Evolutionary conservation across 352 stramenopile genomes (phyloP), one percentile per base, ranked within the genome.

Genomic region (Pythium apleroticum): DNA sequence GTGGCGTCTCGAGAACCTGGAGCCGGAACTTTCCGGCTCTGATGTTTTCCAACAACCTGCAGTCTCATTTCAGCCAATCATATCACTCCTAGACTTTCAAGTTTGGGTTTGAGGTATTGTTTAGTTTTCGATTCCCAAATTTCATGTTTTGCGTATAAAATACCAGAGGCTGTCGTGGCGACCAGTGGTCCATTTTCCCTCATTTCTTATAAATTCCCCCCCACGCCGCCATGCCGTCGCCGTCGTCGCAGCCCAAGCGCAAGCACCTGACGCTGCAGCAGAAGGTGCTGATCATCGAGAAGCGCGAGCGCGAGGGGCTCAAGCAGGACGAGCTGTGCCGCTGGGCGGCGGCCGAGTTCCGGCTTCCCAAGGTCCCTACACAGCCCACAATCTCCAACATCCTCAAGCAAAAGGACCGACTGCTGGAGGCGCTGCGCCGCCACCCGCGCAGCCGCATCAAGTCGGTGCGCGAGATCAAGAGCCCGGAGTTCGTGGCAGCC

Each of bases 361-460:
- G 28, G n/a, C 33, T 67, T 35, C 60, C 60, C 35, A 61, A 46
- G 17, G 41, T 57, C 22, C 60, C 60, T 17, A 57, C 60, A 27
- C 60, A 67, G 43, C 52, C 52, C 31, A 61, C 60, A 5, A 67
- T 67, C 53, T 67, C 60, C 41, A 60, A 67, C 43, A 65, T 65
- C 33, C 58, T 65, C 58, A 65, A 65, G 58, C 24, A 63, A 43
- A 63, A 63, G 43, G 57, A 63, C 43, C 33, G 37, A 27, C 41
- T 63, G 7, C 57, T 45, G 28, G 57, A 63, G 57, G 57, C 57
- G 9, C 28, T 63, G 57, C 57, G 57, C 4, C 57, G 52, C 20
- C 55, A 63, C 57, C 57, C 57, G n/a, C 30, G 25, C 37, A 45
- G 57, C 24, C 43, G 12, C 43, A 43, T 63, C 57, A 63, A 63